Base-by-base conservation (phyloP, 179 eudicot species). In the Actinidia chinensis region DNA sequence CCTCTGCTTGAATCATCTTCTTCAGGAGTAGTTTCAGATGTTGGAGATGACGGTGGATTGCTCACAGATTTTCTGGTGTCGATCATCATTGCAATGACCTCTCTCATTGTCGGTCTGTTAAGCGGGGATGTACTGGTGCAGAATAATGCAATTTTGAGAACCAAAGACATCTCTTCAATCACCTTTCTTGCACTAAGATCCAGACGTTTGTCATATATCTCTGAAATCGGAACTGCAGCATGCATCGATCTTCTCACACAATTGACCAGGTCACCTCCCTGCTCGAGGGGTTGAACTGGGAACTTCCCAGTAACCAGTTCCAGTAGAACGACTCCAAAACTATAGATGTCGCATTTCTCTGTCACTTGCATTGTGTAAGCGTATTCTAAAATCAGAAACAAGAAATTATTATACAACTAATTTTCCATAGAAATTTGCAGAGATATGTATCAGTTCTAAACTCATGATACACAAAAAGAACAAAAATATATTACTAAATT, bases 361-460 rank as follows among this genome's bases (percentile, higher is more conserved):
- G 89, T 88, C 70, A 88, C 92, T 79, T 88, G 88, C 91, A 89
- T 86, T 61, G 93, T 89, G 82, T 88, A 89, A 4, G 91, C 93
- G 66, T 88, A 89, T 70, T 89, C 91, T 89, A 88, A 20, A 79
- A 79, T 22, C 14, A 69, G 61, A 73, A 82, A 68, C 36, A 72
- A 60, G 36, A 58, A 69, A 60, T 60, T 48, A 50, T 68, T 8
- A 59, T 43, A 22, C 48, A 6, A 75, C 14, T 13, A 67, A 20
- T 11, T 43, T n/a, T 48, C 56, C 13, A n/a, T 74, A 23, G 23
- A 15, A 33, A 51, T 65, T 50, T 10, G 0, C 25, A 61, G 12
- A 17, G 5, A 48, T 44, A 8, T 14, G 25, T 60, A 44, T 0
- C 8, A 9, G 18, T 47, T 64, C 18, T 18, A 7, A 64, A 47